phyloP scores from a whole-genome alignment of 768 basidiomycete genomes.

The Amanita thiersii region DNA sequence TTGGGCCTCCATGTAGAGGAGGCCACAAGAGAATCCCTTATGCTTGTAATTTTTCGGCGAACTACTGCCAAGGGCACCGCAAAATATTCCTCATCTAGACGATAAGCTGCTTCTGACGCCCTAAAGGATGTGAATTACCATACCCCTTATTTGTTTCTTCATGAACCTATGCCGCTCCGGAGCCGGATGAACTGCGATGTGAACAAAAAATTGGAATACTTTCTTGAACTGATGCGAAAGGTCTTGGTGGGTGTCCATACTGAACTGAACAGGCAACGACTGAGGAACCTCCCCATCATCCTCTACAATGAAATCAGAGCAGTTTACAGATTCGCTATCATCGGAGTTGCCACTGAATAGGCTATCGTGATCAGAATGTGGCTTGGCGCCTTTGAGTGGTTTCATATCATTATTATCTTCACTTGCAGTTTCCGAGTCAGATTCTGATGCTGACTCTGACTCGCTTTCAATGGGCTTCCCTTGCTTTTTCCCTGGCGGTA shows the following conservation, averaged over 20 bases:
- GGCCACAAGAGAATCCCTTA: constrained; percentile 68
- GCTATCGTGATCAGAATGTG: constrained; percentile 25
- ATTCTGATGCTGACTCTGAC: constrained; percentile 31
- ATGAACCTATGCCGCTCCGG: constrained; percentile 47
- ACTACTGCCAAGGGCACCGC: constrained; percentile 56
- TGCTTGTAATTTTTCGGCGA: constrained; percentile 62
- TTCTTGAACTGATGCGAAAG: constrained; percentile 78
- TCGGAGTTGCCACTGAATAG: constrained; percentile 31
- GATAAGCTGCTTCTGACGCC: background rate
- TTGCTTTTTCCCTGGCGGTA: constrained; percentile 14
- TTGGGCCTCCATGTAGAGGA: constrained; percentile 79
- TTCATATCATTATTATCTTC: constrained; percentile 16
- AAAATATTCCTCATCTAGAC: constrained; percentile 60
- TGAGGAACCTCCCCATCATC: constrained; percentile 41
- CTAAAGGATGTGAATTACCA: constrained; percentile 8
- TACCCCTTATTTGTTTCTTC: constrained; percentile 44
- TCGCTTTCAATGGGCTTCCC: constrained; percentile 8
- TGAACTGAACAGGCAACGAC: constrained; percentile 69
- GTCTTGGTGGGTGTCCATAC: constrained; percentile 72
- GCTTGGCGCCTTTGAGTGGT: constrained; percentile 41
- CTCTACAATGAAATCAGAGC: constrained; percentile 53
- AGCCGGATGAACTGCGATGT: constrained; percentile 58
- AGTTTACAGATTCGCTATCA: constrained; percentile 26
- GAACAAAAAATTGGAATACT: constrained; percentile 81
- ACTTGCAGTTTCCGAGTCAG: constrained; percentile 19